Base-by-base conservation (phyloP, 2,329 filamentous ascomycete species). In the Truncatella angustata region DNA sequence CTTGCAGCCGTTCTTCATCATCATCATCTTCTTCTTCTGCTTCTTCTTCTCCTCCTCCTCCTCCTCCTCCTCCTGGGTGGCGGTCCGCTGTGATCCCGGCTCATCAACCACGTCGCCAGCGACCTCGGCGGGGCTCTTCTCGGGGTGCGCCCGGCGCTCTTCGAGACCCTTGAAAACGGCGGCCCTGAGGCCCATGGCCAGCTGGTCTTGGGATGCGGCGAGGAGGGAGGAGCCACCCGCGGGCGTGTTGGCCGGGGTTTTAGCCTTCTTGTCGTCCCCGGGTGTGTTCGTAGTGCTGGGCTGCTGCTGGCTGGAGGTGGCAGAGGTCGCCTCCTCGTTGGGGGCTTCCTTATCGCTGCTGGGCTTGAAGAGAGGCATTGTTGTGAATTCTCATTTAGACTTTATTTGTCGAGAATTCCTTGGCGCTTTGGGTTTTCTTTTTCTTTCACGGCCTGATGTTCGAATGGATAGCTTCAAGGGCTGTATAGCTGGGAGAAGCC, bases 161-260 rank as follows among this genome's bases (percentile, higher is more conserved):
- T 32, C 7, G 7, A 32, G 28, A 2, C 28, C 28, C 28, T 32
- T 32, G 28, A 14, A 32, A 14, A 32, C 28, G 28, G 28, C 28
- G 9, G 36, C 36, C 18, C n/a, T n/a, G 36, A 20, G 14, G n/a
- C 9, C 6, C n/a, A 12, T 39, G 36, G 36, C n/a, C 14, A 39
- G 36, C 36, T 20, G 36, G 36, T 20, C 36, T n/a, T n/a, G 36
- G 7, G 28, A 12, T 2, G 36, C 16, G n/a, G n/a, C n/a, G n/a
- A n/a, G n/a, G 18, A 39, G 30, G 36, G 69, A 62, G 58, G 73
- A 68, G 20, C 57, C 54, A 47, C 65, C 54, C 49, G 66, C 58
- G 57, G 71, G 70, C 77, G 80, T 81, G 60, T 52, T 67, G 56
- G 55, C 50, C 44, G 52, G n/a, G n/a, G n/a, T n/a, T n/a, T n/a